Evolutionary conservation across 2,329 filamentous ascomycete species (phyloP).

Genomic region (Orbilia brochopaga): DNA sequence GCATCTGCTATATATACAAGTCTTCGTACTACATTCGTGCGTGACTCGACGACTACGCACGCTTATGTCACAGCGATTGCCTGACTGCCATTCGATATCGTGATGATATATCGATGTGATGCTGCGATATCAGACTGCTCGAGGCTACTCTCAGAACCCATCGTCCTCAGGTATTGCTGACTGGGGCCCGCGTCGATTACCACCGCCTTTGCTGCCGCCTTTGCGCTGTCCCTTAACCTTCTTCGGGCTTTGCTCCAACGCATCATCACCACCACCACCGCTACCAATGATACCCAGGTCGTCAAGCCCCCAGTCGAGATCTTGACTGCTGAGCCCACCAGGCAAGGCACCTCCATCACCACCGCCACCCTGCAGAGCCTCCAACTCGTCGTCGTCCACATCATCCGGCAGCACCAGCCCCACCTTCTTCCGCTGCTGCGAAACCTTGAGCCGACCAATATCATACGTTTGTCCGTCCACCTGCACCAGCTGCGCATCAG

Average conservation of each 20-base stretch:
- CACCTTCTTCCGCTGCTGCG: neutral
- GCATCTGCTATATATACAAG: conserved; percentile 22
- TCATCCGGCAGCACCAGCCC: neutral
- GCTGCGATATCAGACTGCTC: too few species aligned
- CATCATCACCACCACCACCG: neutral
- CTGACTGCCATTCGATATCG: too few species aligned
- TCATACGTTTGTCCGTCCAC: conserved; percentile 39
- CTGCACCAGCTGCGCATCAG: conserved; percentile 31
- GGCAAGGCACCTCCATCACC: conserved; percentile 1
- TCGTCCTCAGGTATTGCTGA: too few species aligned
- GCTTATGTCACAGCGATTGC: too few species aligned
- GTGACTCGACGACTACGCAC: too few species aligned
- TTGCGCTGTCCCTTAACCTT: neutral
- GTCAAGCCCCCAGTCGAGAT: conserved; percentile 38
- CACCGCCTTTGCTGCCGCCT: neutral
- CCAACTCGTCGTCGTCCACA: conserved; percentile 7
- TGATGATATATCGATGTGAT: too few species aligned
- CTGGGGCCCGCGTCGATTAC: neutral
- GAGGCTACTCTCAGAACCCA: too few species aligned
- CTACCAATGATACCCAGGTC: conserved; percentile 19
- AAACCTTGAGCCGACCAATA: conserved; percentile 25
- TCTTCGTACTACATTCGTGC: neutral
- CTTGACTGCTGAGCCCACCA: conserved; percentile 5
- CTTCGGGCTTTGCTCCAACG: neutral
- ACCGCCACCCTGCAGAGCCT: neutral